Percentiles rank a stretch among this genome's conserved stretches.
phyloP scores from a whole-genome alignment of 768 basidiomycete genomes.

The Gyrodon lividus region DNA sequence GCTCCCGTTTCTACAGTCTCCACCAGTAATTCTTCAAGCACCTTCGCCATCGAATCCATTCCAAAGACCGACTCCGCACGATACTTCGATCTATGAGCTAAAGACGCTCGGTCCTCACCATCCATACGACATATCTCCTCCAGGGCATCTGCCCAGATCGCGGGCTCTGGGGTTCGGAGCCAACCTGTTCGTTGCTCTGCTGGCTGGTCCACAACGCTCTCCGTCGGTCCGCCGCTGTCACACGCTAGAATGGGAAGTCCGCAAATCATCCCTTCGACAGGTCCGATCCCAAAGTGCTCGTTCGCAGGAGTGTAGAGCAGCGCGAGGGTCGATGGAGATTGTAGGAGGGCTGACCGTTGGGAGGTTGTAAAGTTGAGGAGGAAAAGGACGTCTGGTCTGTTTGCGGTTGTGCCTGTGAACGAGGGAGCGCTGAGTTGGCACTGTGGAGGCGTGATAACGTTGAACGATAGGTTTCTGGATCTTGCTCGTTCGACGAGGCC shows the following conservation, averaged over 20 bases:
- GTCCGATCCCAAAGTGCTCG: conserved; percentile 97
- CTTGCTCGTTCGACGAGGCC: conserved; percentile 60
- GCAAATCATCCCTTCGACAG: conserved; percentile 92
- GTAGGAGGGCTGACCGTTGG: conserved; percentile 83
- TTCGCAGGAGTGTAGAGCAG: conserved; percentile 92
- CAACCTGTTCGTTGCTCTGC: conserved; percentile 66
- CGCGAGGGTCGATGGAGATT: conserved; percentile 59
- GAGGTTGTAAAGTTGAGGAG: conserved; percentile 87
- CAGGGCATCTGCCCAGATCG: conserved; percentile 71
- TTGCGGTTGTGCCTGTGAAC: conserved; percentile 34
- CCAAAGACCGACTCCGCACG: conserved; percentile 71
- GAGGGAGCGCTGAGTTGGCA: conserved; percentile 41
- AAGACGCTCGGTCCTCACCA: conserved; percentile 16
- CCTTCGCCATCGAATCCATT: conserved; percentile 69
- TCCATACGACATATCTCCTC: conserved; percentile 47
- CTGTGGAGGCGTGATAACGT: conserved; percentile 49
- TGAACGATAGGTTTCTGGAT: conserved; percentile 54
- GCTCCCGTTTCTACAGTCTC: conserved; percentile 59
- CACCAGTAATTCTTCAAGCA: conserved; percentile 53
- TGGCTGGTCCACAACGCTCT: conserved; percentile 62
- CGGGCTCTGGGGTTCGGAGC: conserved; percentile 60
- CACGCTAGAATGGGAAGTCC: conserved; percentile 89
- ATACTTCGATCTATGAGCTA: conserved; percentile 55
- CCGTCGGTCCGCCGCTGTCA: conserved; percentile 85
- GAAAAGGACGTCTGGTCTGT: conserved; percentile 69